Evolutionary conservation across 2,329 filamentous ascomycete genomes (phyloP), one percentile per base, ranked within the genome.

Genomic region (Cylindrodendrum hubeiense): DNA sequence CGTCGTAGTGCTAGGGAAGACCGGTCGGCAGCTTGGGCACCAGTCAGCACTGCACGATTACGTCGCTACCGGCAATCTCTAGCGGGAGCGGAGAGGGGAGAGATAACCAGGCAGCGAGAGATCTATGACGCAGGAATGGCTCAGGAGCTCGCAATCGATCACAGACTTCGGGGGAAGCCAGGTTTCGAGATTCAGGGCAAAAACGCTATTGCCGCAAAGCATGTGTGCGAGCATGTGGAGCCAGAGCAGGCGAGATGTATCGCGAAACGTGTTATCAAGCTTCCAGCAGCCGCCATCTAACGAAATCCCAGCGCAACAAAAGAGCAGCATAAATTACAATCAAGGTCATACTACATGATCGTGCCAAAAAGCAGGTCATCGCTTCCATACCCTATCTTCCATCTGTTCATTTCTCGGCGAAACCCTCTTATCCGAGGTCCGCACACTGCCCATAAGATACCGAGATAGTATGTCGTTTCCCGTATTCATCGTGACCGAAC

Each of bases 201-300:
- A 54, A 52, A 55, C 12, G 50, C 21, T 49, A 15, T 22, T 39
- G 41, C 34, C 50, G 44, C 39, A 63, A 53, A 64, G 9, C 39
- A 44, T 44, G 13, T 53, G 28, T 49, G 30, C 55, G 37, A 37
- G 47, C 39, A 65, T 63, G 69, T 67, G 69, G 66, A 50, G 53
- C 47, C 63, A n/a, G 17, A 49, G 37, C 30, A 62, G 51, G 41
- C 43, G 65, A 50, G 56, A 66, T 37, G 59, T 52, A 70, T 70
- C 60, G 50, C 63, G 57, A 74, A 73, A 74, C 69, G 70, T 74
- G 70, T 74, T 74, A 67, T 74, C 69, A 72, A 65, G 65, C 65
- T 68, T 69, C 63, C 71, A 74, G 65, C 52, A 71, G 70, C 69
- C 61, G 66, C 56, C 54, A 26, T 74, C 69, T 72, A 73, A 71